Evolutionary conservation across 2,329 filamentous ascomycete species (phyloP).

Genomic region (Arthrobotrys sphaeroides): DNA sequence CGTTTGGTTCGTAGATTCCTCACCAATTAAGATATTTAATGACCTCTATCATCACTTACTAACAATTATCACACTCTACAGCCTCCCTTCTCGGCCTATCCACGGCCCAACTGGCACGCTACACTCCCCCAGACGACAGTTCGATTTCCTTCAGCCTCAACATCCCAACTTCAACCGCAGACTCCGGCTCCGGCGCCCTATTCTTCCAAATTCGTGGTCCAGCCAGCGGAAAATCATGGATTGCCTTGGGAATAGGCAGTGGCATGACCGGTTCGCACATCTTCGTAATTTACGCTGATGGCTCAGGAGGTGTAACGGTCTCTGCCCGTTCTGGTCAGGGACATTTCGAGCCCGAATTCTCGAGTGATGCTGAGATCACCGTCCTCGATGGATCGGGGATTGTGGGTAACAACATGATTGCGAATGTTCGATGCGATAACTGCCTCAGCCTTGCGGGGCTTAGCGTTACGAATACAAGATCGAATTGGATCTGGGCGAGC

Average conservation of each 20-base stretch:
- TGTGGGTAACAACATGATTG: slow-evolving; percentile 46
- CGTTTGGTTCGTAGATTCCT: slow-evolving; percentile 11
- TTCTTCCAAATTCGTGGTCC: slow-evolving; percentile 44
- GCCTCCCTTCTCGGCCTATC: slow-evolving; percentile 32
- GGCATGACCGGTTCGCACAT: slow-evolving; percentile 63
- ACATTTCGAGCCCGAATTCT: slow-evolving; percentile 31
- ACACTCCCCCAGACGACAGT: slow-evolving; percentile 5
- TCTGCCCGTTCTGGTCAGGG: slow-evolving; percentile 53
- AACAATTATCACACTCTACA: slow-evolving; percentile 5
- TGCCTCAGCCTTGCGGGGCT: slow-evolving; percentile 66
- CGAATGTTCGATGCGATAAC: slow-evolving; percentile 60
- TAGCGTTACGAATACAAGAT: slow-evolving; percentile 61
- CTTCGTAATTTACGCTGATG: slow-evolving; percentile 63
- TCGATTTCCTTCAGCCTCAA: slow-evolving; percentile 28
- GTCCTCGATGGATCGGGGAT: slow-evolving; percentile 55
- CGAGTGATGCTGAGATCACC: background rate
- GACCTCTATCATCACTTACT: background rate
- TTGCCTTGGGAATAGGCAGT: slow-evolving; percentile 63
- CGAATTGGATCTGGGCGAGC: slow-evolving; percentile 69
- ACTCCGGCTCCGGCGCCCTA: slow-evolving; percentile 35
- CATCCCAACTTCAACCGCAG: slow-evolving; percentile 25
- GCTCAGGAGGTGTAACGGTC: slow-evolving; percentile 59
- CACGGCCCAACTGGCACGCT: slow-evolving; percentile 37
- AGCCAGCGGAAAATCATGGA: slow-evolving; percentile 59
- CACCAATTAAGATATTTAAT: background rate